These are phyloP conservation scores for Wickerhamiella sergipiensis DNA, from an alignment of 805 yeast species.

Conservation along the genomic window DNA sequence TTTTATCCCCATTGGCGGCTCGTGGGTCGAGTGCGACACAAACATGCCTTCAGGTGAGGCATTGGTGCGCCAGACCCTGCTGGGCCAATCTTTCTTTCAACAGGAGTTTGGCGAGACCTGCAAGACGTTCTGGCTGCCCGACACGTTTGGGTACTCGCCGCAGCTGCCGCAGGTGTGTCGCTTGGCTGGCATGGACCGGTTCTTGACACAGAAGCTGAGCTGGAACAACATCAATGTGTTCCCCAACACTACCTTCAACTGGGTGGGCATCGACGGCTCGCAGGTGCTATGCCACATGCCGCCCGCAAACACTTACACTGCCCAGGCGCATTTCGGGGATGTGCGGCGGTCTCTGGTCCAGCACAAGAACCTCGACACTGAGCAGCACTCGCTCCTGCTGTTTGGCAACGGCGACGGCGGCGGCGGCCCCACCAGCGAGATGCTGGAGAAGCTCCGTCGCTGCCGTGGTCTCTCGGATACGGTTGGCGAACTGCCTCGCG, in stretches of 20 bases:
- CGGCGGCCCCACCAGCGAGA: conserved; percentile 92
- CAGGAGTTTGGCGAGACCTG: conserved; percentile 67
- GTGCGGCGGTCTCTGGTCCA: conserved; percentile 65
- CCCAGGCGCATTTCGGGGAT: conserved; percentile 86
- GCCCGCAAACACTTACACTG: conserved; percentile 91
- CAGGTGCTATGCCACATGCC: conserved; percentile 97
- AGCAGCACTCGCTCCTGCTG: conserved; percentile 65
- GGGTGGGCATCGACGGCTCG: conserved; percentile 91
- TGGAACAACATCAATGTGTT: conserved; percentile 92
- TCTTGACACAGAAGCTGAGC: conserved; percentile 83
- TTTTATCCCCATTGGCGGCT: conserved; percentile 87
- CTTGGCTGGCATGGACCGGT: conserved; percentile 68
- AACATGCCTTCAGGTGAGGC: conserved; percentile 94
- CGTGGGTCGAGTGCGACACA: conserved; percentile 97
- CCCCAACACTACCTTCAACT: conserved; percentile 82
- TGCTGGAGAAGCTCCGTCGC: conserved; percentile 85
- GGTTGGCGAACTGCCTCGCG: conserved; percentile 63
- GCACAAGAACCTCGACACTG: conserved; percentile 72
- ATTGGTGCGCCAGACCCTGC: conserved; percentile 69
- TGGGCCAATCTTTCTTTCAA: conserved; percentile 79
- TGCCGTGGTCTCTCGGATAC: conserved; percentile 78
- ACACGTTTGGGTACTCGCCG: conserved; percentile 91
- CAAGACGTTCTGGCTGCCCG: conserved; percentile 87
- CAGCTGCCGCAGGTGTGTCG: conserved; percentile 91
- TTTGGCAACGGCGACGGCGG: conserved; percentile 98